Base-by-base conservation (phyloP, 2,329 filamentous ascomycete species). In the Proliferodiscus dingleyae region DNA sequence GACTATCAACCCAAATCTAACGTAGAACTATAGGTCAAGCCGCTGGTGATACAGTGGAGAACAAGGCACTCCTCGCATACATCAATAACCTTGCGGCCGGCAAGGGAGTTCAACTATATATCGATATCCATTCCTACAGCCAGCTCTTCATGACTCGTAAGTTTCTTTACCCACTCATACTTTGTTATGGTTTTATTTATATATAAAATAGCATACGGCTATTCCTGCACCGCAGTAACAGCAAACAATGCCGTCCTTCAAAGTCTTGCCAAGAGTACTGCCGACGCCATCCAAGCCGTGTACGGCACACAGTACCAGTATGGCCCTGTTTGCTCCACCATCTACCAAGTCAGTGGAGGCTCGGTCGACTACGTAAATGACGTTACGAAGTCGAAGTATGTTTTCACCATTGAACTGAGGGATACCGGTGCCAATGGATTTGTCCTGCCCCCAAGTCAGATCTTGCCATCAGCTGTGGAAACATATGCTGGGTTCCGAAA, bases 81-180 rank as follows among this genome's bases (percentile, higher is more conserved):
- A 65, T 76, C 16, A 66, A 68, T 38, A 57, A 62, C 30, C 57
- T 80, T 19, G 65, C 68, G 3, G 45, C 56, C 7, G 45, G 53
- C 3, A 69, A 75, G 49, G 75, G 77, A 1, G 66, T 84, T 32
- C 74, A 77, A 56, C 68, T 82, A 2, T 85, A 76, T 63, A 75
- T 85, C 52, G 81, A 85, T 63, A 78, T 76, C 59, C 81, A 85
- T 64, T 72, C 77, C 0, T 85, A 82, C 64, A 74, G 72, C 9
- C 80, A 84, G 54, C 67, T 78, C 24, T 72, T 83, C 47, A 70
- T 78, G 47, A 70, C 73, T 15, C 74, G 56, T 57, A 42, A 36
- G 54, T 49, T 26, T 15, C 36, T 10, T 22, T n/a, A n/a, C n/a
- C 9, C 21, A 40, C 26, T 36, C 28, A n/a, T 18, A 13, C 22